A percentile compares a stretch with the other conserved stretches of the same genome.
phyloP scores from a whole-genome alignment of 108 stramenopile species.

The Discostella stelligeroides region DNA sequence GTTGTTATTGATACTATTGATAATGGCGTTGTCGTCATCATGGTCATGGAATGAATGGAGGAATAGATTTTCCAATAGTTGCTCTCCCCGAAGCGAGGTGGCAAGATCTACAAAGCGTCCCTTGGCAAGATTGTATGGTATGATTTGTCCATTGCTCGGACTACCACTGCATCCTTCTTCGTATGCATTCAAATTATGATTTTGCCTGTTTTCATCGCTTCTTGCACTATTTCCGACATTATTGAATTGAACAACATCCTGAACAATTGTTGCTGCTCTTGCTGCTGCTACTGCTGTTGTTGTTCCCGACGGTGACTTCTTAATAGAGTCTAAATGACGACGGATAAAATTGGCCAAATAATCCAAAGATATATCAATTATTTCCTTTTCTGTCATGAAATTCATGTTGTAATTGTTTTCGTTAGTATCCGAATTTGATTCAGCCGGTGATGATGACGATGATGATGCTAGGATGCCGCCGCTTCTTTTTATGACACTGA shows the following conservation, averaged over 20 bases:
- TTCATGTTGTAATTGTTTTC: too few relatives aligned
- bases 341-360: conserved; percentile 22
- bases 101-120: conserved; percentile 62
- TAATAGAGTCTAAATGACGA: conserved; percentile 6
- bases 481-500: too few relatives aligned
- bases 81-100: conserved; percentile 44
- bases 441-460: too few relatives aligned
- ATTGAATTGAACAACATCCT: too few relatives aligned
- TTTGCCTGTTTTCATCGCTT: not conserved
- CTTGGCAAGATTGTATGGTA: conserved; percentile 20
- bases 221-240: too few relatives aligned
- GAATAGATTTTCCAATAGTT: conserved; percentile 56
- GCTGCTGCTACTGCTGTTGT: too few relatives aligned
- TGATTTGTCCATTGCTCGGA: not conserved
- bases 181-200: not conserved
- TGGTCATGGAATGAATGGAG: not conserved
- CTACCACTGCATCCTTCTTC: not conserved
- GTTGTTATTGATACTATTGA: conserved; percentile 2
- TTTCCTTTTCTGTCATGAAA: not conserved
- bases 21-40: conserved; percentile 5
- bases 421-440: too few relatives aligned
- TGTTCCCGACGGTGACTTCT: not conserved
- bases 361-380: conserved; percentile 28
- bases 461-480: too few relatives aligned
- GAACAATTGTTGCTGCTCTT: too few relatives aligned